phyloP scores from a whole-genome alignment of 1,284 basidiomycete genomes.

The Tylopilus orsonianus region DNA sequence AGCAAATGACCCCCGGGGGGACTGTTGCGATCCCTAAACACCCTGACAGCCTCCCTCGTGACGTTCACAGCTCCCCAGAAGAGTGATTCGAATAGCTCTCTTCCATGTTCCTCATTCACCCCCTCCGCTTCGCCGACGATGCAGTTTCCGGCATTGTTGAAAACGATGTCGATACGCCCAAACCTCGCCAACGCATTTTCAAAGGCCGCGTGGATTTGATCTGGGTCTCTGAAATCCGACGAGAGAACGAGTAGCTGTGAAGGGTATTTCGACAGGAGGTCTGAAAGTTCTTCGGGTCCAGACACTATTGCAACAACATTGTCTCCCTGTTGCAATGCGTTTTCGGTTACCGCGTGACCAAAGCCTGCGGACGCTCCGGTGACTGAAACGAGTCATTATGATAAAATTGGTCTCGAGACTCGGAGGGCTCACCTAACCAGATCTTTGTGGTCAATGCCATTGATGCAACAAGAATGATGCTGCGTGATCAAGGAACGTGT shows the following conservation, averaged over 20 bases:
- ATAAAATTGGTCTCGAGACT: background rate
- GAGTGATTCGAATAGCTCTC: constrained; percentile 34
- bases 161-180: constrained; percentile 34
- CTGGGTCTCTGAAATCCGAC: constrained; percentile 26
- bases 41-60: constrained; percentile 34
- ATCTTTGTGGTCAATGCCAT: constrained; percentile 21
- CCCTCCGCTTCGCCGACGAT: constrained; percentile 33
- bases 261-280: constrained; percentile 28
- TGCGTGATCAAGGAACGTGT: too few species aligned
- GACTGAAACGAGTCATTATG: constrained; percentile 13
- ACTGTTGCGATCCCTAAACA: constrained; percentile 39
- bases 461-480: background rate
- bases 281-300: constrained; percentile 18
- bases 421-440: constrained; percentile 26
- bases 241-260: constrained; percentile 42
- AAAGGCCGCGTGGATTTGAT: constrained; percentile 26
- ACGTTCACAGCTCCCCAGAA: constrained; percentile 40
- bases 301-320: constrained; percentile 28
- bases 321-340: constrained; percentile 26
- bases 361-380: constrained; percentile 30
- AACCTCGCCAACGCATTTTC: constrained; percentile 26
- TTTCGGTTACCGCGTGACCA: constrained; percentile 28
- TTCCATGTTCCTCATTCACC: constrained; percentile 32
- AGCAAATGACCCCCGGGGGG: constrained; percentile 34
- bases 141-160: constrained; percentile 33